Evolutionary conservation across 257 asterid species (phyloP).

Genomic region (Cynanchum wilfordii): DNA sequence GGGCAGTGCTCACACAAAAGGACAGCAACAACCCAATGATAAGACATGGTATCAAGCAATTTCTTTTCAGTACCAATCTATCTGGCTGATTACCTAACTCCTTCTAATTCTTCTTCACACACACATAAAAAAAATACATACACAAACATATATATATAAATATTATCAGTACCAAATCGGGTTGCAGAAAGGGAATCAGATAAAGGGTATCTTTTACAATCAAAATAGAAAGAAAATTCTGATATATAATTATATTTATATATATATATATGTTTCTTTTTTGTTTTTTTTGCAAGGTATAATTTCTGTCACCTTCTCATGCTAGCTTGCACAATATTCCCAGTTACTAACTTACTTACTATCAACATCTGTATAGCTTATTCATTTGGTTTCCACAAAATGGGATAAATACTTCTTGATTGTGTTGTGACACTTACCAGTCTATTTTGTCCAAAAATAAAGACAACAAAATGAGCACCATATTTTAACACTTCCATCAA

Average conservation of each 20-base stretch:
- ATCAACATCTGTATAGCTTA: neutral
- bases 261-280: too few relatives aligned
- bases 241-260: too few relatives aligned
- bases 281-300: conserved; percentile 6
- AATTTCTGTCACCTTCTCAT: conserved; percentile 9
- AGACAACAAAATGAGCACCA: neutral
- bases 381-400: neutral
- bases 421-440: too few relatives aligned
- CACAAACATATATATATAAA: neutral
- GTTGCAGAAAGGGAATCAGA: neutral
- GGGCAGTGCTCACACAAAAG: conserved; percentile 31
- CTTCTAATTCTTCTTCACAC: conserved; percentile 1
- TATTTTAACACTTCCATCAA: neutral
- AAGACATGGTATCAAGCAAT: conserved; percentile 32
- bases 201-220: neutral
- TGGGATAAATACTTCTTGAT: too few relatives aligned
- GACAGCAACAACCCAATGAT: conserved; percentile 47
- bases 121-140: neutral
- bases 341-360: neutral
- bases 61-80: conserved; percentile 14
- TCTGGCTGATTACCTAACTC: conserved; percentile 21
- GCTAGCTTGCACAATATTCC: conserved; percentile 18
- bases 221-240: neutral
- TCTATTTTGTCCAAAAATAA: neutral
- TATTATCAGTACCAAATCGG: neutral